These are phyloP conservation scores for Potentilla sterilis DNA, from an alignment of 306 rosid species.

Conservation along the genomic window DNA sequence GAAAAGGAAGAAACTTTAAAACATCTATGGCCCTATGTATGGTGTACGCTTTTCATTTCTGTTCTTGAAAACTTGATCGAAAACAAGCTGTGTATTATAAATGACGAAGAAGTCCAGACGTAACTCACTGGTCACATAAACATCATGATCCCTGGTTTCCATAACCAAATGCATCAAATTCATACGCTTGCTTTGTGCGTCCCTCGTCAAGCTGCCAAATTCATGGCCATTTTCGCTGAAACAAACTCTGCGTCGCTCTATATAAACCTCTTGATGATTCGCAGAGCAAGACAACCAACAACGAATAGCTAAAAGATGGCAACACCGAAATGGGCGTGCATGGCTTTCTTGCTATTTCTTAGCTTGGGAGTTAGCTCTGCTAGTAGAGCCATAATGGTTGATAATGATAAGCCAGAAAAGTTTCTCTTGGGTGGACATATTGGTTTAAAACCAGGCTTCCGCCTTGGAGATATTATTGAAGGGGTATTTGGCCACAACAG, in stretches of 20 bases:
- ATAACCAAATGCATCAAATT: conserved; percentile 2
- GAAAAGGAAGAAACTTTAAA: no score
- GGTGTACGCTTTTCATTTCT: no score
- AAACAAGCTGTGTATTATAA: no score
- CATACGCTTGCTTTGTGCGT: background rate
- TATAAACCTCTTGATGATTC: background rate
- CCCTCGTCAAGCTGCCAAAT: background rate
- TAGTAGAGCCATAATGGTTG: background rate
- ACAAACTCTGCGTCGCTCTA: background rate
- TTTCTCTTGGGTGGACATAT: background rate
- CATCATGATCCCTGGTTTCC: conserved; percentile 13
- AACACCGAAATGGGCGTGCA: background rate
- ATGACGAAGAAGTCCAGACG: no score
- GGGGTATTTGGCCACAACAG: background rate
- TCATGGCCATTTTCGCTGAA: background rate
- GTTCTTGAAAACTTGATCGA: no score
- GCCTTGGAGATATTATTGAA: background rate
- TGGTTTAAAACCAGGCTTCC: background rate
- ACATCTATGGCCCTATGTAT: no score
- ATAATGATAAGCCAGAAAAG: background rate
- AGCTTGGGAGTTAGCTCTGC: conserved; percentile 18
- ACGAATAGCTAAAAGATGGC: conserved; percentile 8
- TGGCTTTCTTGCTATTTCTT: conserved; percentile 9
- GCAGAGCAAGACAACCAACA: background rate
- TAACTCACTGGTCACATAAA: conserved; percentile 18